Evolutionary conservation across 768 basidiomycete genomes (phyloP).

Genomic region (Lactarius sp.): DNA sequence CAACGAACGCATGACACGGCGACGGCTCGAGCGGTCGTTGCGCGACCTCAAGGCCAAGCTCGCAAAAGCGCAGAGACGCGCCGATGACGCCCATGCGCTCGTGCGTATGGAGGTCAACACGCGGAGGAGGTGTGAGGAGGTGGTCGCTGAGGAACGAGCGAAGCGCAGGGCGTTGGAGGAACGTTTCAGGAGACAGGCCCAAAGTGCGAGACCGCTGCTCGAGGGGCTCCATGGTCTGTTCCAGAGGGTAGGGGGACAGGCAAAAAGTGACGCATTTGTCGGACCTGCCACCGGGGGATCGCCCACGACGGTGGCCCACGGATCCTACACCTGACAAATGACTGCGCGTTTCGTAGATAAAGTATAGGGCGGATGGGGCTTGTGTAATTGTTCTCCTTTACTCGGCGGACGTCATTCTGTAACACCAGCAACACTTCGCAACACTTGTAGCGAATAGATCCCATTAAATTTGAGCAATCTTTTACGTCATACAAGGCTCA

Average conservation of each 20-base stretch:
- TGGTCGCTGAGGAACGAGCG: constrained; percentile 11
- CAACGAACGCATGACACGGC: constrained; percentile 27
- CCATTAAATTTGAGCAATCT: neutral
- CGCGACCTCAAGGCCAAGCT: constrained; percentile 19
- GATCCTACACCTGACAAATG: neutral
- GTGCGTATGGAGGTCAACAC: constrained; percentile 7
- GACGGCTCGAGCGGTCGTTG: constrained; percentile 25
- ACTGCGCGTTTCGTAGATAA: neutral
- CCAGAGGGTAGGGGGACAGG: neutral
- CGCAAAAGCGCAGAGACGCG: constrained; percentile 9
- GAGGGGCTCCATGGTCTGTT: constrained; percentile 16
- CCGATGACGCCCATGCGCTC: constrained; percentile 8
- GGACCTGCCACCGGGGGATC: neutral
- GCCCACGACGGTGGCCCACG: neutral
- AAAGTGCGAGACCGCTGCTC: constrained; percentile 12
- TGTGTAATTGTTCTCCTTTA: neutral
- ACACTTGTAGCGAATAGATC: neutral
- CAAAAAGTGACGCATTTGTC: neutral
- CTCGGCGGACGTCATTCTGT: neutral
- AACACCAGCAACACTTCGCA: neutral
- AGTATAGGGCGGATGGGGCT: neutral
- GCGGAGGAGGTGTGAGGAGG: constrained; percentile 16
- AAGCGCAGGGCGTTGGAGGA: constrained; percentile 12
- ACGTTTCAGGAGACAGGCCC: constrained; percentile 6
- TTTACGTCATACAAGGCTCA: constrained; percentile 18